Conservation (phyloP, 2,329 filamentous ascomycete species). For the Davidsoniella virescens region DNA sequence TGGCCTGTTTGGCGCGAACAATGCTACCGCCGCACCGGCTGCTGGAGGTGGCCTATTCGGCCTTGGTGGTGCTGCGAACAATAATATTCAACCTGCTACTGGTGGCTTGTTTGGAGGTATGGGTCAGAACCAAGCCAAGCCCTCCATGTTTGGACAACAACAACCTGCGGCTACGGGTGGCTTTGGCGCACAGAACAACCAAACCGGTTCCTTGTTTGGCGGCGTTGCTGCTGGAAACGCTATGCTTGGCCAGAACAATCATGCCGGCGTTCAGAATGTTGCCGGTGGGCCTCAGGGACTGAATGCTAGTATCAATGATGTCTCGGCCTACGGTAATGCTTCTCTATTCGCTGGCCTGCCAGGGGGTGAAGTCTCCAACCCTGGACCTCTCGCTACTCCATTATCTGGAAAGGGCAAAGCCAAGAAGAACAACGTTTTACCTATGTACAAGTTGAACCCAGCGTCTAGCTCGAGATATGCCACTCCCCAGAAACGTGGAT, state of each 20-base stretch:
- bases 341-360: constrained; percentile 67
- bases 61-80: constrained; percentile 14
- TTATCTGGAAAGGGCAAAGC: constrained; percentile 59
- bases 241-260: constrained; percentile 34
- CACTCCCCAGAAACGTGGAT: constrained; percentile 74
- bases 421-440: constrained; percentile 64
- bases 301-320: constrained; percentile 64
- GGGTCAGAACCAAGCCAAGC: constrained; percentile 37
- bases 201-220: constrained; percentile 33
- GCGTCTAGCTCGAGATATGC: constrained; percentile 61
- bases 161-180: constrained; percentile 31
- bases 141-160: constrained; percentile 36
- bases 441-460: constrained; percentile 76
- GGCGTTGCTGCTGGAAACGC: constrained; percentile 19
- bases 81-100: constrained; percentile 24
- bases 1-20: constrained; percentile 27
- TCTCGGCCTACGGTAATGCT: constrained; percentile 79
- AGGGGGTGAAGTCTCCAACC: constrained; percentile 47
- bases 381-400: constrained; percentile 83
- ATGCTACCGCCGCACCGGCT: constrained; percentile 16
- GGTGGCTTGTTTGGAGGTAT: constrained; percentile 18
- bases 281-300: constrained; percentile 40
- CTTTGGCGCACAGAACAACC: constrained; percentile 35
- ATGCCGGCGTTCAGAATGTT: constrained; percentile 21
- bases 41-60: constrained; percentile 25